phyloP scores from a whole-genome alignment of 169 alveolate species.

The Besnoitia besnoiti region DNA sequence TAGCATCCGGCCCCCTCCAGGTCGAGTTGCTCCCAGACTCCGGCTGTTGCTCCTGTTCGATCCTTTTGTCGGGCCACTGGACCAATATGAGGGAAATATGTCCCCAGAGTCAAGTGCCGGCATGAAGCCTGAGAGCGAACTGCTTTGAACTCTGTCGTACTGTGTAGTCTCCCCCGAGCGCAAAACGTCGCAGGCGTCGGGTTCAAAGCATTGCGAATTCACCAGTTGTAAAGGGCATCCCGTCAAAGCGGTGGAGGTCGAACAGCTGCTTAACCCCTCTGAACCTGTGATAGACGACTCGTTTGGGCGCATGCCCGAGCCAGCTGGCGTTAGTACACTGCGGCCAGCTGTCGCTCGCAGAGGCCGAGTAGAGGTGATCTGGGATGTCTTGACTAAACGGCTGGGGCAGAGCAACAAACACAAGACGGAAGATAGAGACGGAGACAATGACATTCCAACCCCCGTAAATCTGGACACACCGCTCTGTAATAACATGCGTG shows the following conservation, averaged over 20 bases:
- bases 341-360: neutral
- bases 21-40: no score
- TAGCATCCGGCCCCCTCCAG: neutral
- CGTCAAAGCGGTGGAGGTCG: neutral
- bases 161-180: neutral
- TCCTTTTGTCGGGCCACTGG: no score
- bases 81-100: no score
- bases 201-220: neutral
- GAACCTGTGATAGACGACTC: no score
- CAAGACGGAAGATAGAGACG: no score
- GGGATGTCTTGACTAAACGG: neutral
- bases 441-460: no score
- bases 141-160: neutral
- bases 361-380: neutral
- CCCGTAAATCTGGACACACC: no score
- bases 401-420: neutral
- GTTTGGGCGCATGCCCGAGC: neutral
- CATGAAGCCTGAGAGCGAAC: no score
- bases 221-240: neutral
- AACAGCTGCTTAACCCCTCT: neutral
- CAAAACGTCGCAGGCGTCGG: neutral
- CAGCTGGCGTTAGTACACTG: neutral
- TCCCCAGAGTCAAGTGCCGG: no score
- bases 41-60: no score
- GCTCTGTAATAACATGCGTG: no score